Conservation (phyloP, 2,329 filamentous ascomycete genomes). For the Fonsecaea erecta region DNA sequence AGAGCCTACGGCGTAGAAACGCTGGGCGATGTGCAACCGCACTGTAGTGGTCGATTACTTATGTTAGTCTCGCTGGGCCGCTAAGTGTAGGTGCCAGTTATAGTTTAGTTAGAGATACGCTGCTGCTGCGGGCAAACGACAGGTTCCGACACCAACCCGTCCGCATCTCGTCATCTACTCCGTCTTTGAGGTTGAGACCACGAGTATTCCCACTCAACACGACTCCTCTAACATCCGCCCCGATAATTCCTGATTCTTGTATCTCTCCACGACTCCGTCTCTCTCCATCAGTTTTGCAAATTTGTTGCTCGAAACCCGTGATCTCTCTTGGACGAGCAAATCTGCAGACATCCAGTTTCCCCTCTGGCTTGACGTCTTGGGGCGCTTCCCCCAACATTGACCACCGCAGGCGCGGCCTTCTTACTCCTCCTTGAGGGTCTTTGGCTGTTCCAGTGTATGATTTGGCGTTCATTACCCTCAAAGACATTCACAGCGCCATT, state of each 20-base stretch:
- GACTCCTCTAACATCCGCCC: not conserved
- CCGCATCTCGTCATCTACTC: conserved; percentile 8
- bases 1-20: not conserved
- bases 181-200: conserved; percentile 7
- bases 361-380: conserved; percentile 6
- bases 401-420: not conserved
- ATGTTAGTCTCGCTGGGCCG: not conserved
- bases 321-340: not conserved
- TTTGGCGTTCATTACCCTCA: not conserved
- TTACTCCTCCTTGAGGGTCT: not conserved
- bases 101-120: conserved; percentile 12
- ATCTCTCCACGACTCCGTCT: not conserved
- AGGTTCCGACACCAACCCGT: conserved; percentile 20
- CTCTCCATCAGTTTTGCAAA: not conserved
- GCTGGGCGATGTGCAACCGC: not conserved
- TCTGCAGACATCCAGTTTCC: not conserved
- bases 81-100: conserved; percentile 6
- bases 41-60: conserved; percentile 2
- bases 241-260: not conserved
- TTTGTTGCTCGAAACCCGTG: not conserved
- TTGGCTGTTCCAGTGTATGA: conserved; percentile 7
- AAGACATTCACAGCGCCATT: not conserved
- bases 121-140: not conserved
- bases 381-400: conserved; percentile 1
- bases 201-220: conserved; percentile 5